These are phyloP conservation scores for Bipolaris victoriae DNA, from an alignment of 2,329 filamentous ascomycete genomes.

Conservation along the genomic window DNA sequence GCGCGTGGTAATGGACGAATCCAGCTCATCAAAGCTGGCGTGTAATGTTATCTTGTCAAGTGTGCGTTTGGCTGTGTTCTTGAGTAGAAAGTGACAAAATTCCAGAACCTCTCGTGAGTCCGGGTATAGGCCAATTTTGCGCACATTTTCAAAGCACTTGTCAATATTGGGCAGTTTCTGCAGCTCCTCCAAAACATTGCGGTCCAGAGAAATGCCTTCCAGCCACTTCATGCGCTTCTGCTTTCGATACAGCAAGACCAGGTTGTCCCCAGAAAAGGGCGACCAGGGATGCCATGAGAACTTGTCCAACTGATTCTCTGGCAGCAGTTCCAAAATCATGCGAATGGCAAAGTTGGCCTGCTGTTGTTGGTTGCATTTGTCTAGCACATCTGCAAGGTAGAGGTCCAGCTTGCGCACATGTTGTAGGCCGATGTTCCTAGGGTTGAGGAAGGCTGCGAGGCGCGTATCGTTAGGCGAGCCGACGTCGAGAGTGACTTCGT, in stretches of 20 bases:
- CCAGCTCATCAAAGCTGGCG: conserved; percentile 53
- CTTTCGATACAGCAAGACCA: conserved; percentile 56
- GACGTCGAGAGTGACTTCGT: conserved; percentile 55
- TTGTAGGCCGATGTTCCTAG: conserved; percentile 55
- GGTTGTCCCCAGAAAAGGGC: conserved; percentile 55
- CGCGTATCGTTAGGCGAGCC: conserved; percentile 53
- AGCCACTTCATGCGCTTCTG: conserved; percentile 58
- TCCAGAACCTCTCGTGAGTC: conserved; percentile 54
- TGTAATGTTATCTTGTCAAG: conserved; percentile 57
- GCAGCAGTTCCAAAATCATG: conserved; percentile 57
- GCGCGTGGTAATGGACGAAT: conserved; percentile 42
- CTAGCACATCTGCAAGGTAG: conserved; percentile 53
- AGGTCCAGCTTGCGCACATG: conserved; percentile 55
- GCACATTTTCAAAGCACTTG: conserved; percentile 51
- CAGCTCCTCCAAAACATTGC: conserved; percentile 49
- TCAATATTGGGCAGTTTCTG: conserved; percentile 51
- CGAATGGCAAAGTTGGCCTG: conserved; percentile 57
- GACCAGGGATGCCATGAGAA: conserved; percentile 60
- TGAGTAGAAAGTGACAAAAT: conserved; percentile 52
- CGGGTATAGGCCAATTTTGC: conserved; percentile 56
- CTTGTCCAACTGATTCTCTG: conserved; percentile 56
- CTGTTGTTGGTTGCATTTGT: conserved; percentile 53
- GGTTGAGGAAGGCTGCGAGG: conserved; percentile 54
- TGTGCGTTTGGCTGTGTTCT: conserved; percentile 45
- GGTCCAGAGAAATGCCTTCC: conserved; percentile 56